These are phyloP conservation scores for Monosporozyma aquatica DNA, from an alignment of 805 yeast species.

Conservation along the genomic window DNA sequence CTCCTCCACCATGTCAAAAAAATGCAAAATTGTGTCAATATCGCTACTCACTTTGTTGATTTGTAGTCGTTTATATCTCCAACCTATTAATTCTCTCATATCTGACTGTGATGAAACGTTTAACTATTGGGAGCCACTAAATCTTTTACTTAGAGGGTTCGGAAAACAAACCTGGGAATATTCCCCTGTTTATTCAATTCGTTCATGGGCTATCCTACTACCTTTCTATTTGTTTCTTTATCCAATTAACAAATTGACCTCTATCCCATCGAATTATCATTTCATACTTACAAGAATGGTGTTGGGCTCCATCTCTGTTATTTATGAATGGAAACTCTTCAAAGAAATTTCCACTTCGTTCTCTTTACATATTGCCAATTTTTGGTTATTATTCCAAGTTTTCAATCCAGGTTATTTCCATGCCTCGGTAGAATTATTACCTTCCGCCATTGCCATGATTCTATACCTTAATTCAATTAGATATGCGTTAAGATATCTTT, in stretches of 20 bases:
- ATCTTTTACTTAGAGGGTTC: conserved; percentile 63
- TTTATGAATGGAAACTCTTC: conserved; percentile 38
- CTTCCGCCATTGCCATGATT: conserved; percentile 68
- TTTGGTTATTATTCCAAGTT: conserved; percentile 56
- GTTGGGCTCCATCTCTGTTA: conserved; percentile 21
- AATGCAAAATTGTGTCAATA: neutral
- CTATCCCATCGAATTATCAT: conserved; percentile 16
- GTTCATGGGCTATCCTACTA: conserved; percentile 73
- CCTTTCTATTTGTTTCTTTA: conserved; percentile 31
- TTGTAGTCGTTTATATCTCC: conserved; percentile 30
- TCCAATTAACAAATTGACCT: conserved; percentile 25
- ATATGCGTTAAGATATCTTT: conserved; percentile 22
- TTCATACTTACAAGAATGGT: conserved; percentile 22
- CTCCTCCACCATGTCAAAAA: neutral
- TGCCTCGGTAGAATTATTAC: conserved; percentile 77
- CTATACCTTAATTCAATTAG: conserved; percentile 29
- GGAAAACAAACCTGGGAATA: conserved; percentile 97
- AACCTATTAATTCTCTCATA: conserved; percentile 48
- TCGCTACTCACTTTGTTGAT: conserved; percentile 15
- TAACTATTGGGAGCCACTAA: conserved; percentile 93
- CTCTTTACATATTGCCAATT: conserved; percentile 35
- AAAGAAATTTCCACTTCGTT: conserved; percentile 18
- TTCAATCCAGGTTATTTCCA: conserved; percentile 79
- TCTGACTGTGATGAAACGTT: conserved; percentile 89
- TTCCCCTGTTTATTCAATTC: conserved; percentile 77